Evolutionary conservation across 345 rosid genomes (phyloP).

Genomic region (Brassica incana): DNA sequence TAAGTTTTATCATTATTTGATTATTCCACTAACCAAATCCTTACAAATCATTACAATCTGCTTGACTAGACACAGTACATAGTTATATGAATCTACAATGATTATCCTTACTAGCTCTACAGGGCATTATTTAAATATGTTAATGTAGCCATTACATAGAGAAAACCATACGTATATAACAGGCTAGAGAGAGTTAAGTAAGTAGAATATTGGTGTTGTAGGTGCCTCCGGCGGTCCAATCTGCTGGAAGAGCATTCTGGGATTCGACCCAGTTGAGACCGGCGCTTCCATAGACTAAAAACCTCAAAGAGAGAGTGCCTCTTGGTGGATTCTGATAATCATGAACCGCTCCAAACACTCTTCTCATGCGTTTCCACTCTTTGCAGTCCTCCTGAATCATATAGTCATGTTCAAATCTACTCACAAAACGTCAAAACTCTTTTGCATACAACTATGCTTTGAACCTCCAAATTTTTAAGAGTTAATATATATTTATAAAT

Average conservation of each 20-base stretch:
- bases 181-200: neutral
- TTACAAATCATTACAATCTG: constrained; percentile 21
- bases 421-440: neutral
- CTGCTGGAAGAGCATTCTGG: constrained; percentile 48
- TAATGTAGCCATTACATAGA: constrained; percentile 22
- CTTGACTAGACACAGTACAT: neutral
- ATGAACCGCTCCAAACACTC: constrained; percentile 69
- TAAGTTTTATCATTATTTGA: neutral
- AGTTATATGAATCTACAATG: constrained; percentile 6
- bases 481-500: too few species aligned
- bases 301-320: constrained; percentile 52
- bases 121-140: constrained; percentile 25
- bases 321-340: constrained; percentile 62
- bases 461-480: too few species aligned
- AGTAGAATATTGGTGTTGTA: constrained; percentile 62
- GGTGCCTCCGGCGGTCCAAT: constrained; percentile 68
- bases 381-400: constrained; percentile 53
- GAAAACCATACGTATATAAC: constrained; percentile 12
- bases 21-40: constrained; percentile 2
- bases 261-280: constrained; percentile 61
- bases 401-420: neutral
- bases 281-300: constrained; percentile 50
- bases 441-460: neutral
- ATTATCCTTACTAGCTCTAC: constrained; percentile 1
- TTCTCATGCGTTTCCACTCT: constrained; percentile 73